These are phyloP conservation scores for Grosmannia serpens DNA, from an alignment of 2,329 filamentous ascomycete species.

Conservation along the genomic window DNA sequence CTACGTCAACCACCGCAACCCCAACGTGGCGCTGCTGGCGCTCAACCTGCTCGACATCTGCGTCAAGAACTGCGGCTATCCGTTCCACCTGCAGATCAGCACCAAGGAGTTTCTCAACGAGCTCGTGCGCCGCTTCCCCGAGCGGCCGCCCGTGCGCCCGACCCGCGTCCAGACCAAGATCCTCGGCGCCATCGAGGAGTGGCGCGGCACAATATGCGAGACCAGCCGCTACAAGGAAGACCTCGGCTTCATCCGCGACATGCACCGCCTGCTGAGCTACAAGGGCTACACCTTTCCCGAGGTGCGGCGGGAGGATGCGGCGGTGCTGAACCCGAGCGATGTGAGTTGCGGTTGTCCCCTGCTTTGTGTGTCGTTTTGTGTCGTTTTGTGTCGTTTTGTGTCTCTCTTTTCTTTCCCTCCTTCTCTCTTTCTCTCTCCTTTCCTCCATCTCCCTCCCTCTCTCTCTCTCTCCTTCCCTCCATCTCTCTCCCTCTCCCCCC, in stretches of 20 bases:
- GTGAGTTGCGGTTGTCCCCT: too few relatives aligned
- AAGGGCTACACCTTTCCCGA: slow-evolving; percentile 96
- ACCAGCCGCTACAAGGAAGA: slow-evolving; percentile 97
- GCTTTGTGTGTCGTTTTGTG: background rate
- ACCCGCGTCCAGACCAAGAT: slow-evolving; percentile 86
- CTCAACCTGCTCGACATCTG: slow-evolving; percentile 93
- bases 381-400: too few relatives aligned
- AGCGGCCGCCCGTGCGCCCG: slow-evolving; percentile 76
- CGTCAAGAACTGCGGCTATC: slow-evolving; percentile 99
- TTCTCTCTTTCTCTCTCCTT: background rate
- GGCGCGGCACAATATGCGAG: slow-evolving; percentile 95
- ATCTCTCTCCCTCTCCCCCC: too few relatives aligned
- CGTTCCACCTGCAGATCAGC: slow-evolving; percentile 95
- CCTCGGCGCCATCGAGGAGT: slow-evolving; percentile 94
- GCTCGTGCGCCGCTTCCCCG: slow-evolving; percentile 88
- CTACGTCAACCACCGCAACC: slow-evolving; percentile 93
- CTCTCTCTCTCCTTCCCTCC: too few relatives aligned
- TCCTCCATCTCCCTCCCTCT: too few relatives aligned
- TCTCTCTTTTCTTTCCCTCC: background rate
- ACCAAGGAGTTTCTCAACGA: slow-evolving; percentile 99
- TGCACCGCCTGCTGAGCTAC: slow-evolving; percentile 91
- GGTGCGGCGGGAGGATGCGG: slow-evolving; percentile 83
- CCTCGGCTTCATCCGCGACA: slow-evolving; percentile 88
- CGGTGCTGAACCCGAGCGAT: slow-evolving; percentile 92
- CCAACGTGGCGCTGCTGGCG: slow-evolving; percentile 84